These are phyloP conservation scores for Aspergillus caelatus DNA, from an alignment of 2,329 filamentous ascomycete genomes.

Conservation along the genomic window DNA sequence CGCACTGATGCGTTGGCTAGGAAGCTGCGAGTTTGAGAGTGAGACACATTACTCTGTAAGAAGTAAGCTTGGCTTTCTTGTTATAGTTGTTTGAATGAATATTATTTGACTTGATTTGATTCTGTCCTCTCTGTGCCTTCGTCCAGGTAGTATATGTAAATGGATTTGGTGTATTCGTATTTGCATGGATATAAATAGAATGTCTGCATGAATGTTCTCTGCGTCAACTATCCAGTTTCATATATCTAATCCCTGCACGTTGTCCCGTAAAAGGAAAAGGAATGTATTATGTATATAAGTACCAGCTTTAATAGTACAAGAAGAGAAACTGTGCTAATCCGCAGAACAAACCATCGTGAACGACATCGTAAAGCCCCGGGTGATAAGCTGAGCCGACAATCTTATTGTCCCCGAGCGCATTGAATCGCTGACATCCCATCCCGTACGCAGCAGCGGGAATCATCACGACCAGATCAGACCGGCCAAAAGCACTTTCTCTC, in stretches of 20 bases:
- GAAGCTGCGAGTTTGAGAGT: conserved; percentile 46
- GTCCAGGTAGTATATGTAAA: not conserved
- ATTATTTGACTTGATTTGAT: not conserved
- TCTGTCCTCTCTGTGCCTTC: not conserved
- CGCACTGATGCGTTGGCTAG: conserved; percentile 35
- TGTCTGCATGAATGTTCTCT: not conserved
- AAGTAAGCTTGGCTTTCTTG: not conserved
- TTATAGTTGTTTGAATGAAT: not conserved
- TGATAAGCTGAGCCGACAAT: not conserved
- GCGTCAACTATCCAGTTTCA: too few species aligned
- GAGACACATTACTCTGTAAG: conserved; percentile 34
- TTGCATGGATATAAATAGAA: not conserved
- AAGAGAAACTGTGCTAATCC: not conserved
- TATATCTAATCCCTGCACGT: too few species aligned
- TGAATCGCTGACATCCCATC: not conserved
- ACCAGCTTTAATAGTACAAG: conserved; percentile 2
- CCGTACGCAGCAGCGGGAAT: not conserved
- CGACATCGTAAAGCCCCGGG: not conserved
- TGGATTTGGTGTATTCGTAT: not conserved
- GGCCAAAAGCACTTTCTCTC: not conserved
- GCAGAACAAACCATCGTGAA: not conserved
- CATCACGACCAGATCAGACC: not conserved
- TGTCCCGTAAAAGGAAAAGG: not conserved
- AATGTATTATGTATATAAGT: conserved; percentile 1
- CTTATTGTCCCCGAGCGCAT: not conserved